Conservation (phyloP, 2,329 filamentous ascomycete genomes). For the Aspergillus fumigatus region DNA sequence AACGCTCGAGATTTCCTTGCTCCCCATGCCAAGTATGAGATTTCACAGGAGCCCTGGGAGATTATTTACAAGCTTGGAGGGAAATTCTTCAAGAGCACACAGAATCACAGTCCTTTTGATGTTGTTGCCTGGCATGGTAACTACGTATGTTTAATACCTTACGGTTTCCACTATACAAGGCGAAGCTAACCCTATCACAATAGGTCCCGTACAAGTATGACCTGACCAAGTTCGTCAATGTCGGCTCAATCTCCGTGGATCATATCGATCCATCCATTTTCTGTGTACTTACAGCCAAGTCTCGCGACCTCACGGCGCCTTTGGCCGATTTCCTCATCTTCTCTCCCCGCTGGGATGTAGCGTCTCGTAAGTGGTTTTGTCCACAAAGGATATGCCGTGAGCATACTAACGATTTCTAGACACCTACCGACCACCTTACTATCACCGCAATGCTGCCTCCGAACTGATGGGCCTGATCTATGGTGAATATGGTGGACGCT, state of each 20-base stretch:
- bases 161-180: neutral
- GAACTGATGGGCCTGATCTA: conserved; percentile 39
- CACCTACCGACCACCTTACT: conserved; percentile 41
- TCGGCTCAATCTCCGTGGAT: conserved; percentile 38
- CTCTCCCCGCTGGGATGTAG: conserved; percentile 37
- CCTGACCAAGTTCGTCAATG: conserved; percentile 38
- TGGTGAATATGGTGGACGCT: conserved; percentile 31
- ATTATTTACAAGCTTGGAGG: conserved; percentile 61
- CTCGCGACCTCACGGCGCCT: conserved; percentile 29
- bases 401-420: conserved; percentile 13
- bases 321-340: conserved; percentile 39
- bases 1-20: conserved; percentile 62
- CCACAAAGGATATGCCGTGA: neutral
- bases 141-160: conserved; percentile 37
- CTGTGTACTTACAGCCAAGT: conserved; percentile 39
- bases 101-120: conserved; percentile 65
- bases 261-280: conserved; percentile 41
- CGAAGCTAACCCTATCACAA: neutral
- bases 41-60: conserved; percentile 53
- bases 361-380: conserved; percentile 25
- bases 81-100: conserved; percentile 56
- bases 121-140: conserved; percentile 70
- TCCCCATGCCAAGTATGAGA: conserved; percentile 56
- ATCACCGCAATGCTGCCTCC: conserved; percentile 39
- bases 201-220: conserved; percentile 40